Conservation (phyloP, 2,329 filamentous ascomycete species). For the Parasarocladium wereldwijsianum region DNA sequence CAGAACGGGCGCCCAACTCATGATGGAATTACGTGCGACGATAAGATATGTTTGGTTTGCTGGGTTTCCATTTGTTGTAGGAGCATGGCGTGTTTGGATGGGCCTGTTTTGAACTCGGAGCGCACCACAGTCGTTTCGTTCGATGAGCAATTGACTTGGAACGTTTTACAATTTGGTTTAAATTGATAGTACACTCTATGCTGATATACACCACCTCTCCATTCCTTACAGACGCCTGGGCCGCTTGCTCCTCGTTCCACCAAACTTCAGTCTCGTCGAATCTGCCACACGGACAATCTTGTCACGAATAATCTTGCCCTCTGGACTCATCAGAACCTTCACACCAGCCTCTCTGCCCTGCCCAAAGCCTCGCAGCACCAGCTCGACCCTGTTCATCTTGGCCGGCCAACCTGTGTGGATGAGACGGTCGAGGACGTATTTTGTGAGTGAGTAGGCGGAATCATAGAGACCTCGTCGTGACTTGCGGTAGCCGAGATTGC, state of each 20-base stretch:
- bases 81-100: slow-evolving; percentile 4
- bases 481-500: slow-evolving; percentile 88
- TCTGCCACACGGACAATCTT: slow-evolving; percentile 74
- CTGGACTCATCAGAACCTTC: slow-evolving; percentile 76
- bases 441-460: slow-evolving; percentile 77
- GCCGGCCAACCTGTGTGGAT: slow-evolving; percentile 66
- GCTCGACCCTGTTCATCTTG: slow-evolving; percentile 63
- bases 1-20: slow-evolving; percentile 33
- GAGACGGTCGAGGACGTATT: slow-evolving; percentile 71
- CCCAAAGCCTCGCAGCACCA: slow-evolving; percentile 76
- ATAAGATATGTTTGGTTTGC: background rate
- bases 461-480: slow-evolving; percentile 70
- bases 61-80: no score
- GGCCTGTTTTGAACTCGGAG: no score
- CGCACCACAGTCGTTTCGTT: no score
- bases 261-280: slow-evolving; percentile 84
- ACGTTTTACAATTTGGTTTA: background rate
- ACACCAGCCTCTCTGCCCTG: slow-evolving; percentile 74
- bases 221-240: slow-evolving; percentile 54
- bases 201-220: slow-evolving; percentile 2
- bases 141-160: no score
- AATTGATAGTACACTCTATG: slow-evolving; percentile 6
- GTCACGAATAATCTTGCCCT: slow-evolving; percentile 61
- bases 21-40: background rate
- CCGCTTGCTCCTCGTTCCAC: slow-evolving; percentile 74